A percentile compares a stretch with the other conserved stretches of the same genome.
These are phyloP conservation scores for Bassia scoparia DNA, from an alignment of 148 eudicot genomes.

Conservation along the genomic window DNA sequence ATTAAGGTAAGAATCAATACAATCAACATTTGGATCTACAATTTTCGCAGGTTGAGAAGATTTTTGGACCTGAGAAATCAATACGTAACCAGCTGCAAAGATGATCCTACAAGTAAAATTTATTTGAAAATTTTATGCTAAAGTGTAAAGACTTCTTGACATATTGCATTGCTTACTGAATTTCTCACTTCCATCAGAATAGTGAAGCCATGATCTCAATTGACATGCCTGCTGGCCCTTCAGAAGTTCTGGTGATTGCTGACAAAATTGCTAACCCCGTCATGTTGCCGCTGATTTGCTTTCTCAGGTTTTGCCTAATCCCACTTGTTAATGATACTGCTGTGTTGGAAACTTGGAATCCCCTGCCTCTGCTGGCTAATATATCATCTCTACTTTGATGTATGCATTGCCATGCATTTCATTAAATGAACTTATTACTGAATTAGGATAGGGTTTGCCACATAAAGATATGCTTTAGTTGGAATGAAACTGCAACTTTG, in stretches of 20 bases:
- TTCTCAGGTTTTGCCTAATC: conserved; percentile 65
- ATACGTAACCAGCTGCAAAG: conserved; percentile 98
- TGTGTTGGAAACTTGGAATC: neutral
- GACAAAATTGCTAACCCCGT: conserved; percentile 84
- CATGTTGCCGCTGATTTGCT: conserved; percentile 95
- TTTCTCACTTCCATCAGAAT: conserved; percentile 49
- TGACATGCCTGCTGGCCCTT: conserved; percentile 99
- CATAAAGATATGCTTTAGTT: neutral
- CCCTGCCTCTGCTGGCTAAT: neutral
- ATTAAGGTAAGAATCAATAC: neutral
- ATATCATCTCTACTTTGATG: neutral
- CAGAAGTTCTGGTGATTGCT: conserved; percentile 97
- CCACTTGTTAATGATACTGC: neutral
- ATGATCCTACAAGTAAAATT: conserved; percentile 87
- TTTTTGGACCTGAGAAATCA: conserved; percentile 99
- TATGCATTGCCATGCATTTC: neutral
- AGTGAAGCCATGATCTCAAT: conserved; percentile 98
- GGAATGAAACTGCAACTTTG: neutral
- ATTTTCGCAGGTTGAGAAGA: conserved; percentile 77
- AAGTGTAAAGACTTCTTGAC: neutral
- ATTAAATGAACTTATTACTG: neutral
- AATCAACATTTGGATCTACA: conserved; percentile 10
- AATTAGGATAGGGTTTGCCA: too few species aligned
- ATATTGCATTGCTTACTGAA: neutral
- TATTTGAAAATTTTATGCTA: neutral